Conservation (phyloP, 805 yeast genomes). For the Spathaspora gorwiae region DNA sequence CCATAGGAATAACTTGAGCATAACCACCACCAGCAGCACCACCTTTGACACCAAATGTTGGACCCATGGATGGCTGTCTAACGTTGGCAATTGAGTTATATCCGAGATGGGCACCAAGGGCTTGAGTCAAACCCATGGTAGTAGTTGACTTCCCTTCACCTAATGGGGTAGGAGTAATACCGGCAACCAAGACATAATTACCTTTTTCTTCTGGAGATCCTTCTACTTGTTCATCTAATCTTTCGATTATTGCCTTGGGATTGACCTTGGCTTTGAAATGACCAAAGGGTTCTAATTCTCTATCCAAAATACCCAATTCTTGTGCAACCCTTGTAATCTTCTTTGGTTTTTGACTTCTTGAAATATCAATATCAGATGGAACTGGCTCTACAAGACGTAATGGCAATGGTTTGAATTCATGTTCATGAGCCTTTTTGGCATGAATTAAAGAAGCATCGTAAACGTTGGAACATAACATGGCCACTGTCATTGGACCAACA, state of each 20-base stretch:
- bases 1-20: constrained; percentile 98
- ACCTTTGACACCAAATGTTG: constrained; percentile 97
- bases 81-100: constrained; percentile 88
- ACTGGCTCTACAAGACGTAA: constrained; percentile 56
- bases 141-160: constrained; percentile 99
- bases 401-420: constrained; percentile 52
- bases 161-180: constrained; percentile 96
- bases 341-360: constrained; percentile 86
- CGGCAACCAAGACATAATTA: constrained; percentile 87
- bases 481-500: constrained; percentile 99
- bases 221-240: constrained; percentile 59
- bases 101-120: constrained; percentile 84
- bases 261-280: constrained; percentile 85
- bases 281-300: constrained; percentile 86
- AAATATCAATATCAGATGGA: constrained; percentile 87
- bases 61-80: constrained; percentile 98
- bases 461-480: constrained; percentile 86
- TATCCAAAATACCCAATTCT: constrained; percentile 74
- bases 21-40: constrained; percentile 99
- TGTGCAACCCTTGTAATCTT: constrained; percentile 67
- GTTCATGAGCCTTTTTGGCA: constrained; percentile 43
- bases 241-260: constrained; percentile 56
- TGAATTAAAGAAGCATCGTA: constrained; percentile 69
- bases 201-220: constrained; percentile 64
- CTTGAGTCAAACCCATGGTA: constrained; percentile 94